A percentile compares a stretch with the other conserved stretches of the same genome.
These are phyloP conservation scores for Fusarium guadeloupense DNA, from an alignment of 2,329 filamentous ascomycete genomes.

Conservation along the genomic window DNA sequence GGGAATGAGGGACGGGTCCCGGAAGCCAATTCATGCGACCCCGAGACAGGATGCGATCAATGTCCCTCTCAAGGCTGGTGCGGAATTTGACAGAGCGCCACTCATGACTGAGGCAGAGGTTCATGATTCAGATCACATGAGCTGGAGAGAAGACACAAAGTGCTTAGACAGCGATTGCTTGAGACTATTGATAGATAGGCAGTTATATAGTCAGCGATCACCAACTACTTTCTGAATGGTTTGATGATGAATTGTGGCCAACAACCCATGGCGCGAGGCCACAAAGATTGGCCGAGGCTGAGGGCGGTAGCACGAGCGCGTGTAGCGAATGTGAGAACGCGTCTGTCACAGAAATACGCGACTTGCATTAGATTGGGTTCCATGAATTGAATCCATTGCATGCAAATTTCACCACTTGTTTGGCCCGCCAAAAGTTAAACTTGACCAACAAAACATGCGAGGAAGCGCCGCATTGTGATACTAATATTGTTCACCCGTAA, in stretches of 20 bases:
- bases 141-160: background rate
- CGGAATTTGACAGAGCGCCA: slow-evolving; percentile 28
- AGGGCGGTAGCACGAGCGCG: slow-evolving; percentile 22
- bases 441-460: slow-evolving; percentile 4
- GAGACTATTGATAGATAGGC: slow-evolving; percentile 11
- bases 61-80: slow-evolving; percentile 10
- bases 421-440: slow-evolving; percentile 16
- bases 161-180: slow-evolving; percentile 5
- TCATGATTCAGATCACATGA: background rate
- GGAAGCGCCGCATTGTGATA: slow-evolving; percentile 13
- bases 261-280: slow-evolving; percentile 28
- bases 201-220: background rate
- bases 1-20: slow-evolving; percentile 35
- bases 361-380: slow-evolving; percentile 7
- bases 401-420: slow-evolving; percentile 18
- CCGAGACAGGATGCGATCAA: slow-evolving; percentile 31
- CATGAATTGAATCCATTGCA: background rate
- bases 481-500: slow-evolving; percentile 18
- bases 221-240: background rate
- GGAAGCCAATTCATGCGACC: slow-evolving; percentile 41
- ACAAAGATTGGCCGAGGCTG: slow-evolving; percentile 19
- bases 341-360: slow-evolving; percentile 21
- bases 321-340: slow-evolving; percentile 21
- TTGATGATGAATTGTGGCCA: background rate
- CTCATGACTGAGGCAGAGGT: slow-evolving; percentile 14